A percentile compares a stretch with the other conserved stretches of the same genome.
Evolutionary conservation across 106 monocot species (phyloP).

Genomic region (Alisma plantagoaquatica): DNA sequence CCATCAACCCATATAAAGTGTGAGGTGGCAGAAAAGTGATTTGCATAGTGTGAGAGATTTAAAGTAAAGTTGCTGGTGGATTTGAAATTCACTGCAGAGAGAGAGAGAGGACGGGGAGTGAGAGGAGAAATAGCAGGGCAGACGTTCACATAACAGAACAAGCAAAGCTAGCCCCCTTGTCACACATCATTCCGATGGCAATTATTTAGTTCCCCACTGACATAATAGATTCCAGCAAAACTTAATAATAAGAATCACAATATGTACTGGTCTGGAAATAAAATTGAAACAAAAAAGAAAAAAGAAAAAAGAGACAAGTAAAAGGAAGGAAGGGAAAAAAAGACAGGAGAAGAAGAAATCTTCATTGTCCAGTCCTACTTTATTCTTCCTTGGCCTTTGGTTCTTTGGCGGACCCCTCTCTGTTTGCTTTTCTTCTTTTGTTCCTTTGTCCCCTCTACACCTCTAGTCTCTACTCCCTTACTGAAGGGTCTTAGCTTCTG

Average conservation of each 20-base stretch:
- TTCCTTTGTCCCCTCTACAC: neutral
- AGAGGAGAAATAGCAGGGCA: no score
- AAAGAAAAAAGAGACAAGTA: constrained; percentile 5
- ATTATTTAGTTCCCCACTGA: constrained; percentile 16
- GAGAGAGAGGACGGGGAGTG: no score
- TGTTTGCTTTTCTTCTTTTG: neutral
- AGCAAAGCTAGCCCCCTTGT: no score
- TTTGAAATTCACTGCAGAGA: no score
- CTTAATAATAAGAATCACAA: neutral
- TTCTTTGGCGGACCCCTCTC: neutral
- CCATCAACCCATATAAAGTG: no score
- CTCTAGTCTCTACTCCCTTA: neutral
- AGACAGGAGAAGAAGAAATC: constrained; percentile 23
- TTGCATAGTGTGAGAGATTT: no score
- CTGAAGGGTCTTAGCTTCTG: constrained; percentile 11
- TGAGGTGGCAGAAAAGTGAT: no score
- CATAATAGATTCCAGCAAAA: neutral
- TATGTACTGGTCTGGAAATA: neutral
- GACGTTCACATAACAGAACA: no score
- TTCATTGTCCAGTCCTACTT: constrained; percentile 10
- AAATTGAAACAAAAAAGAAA: neutral
- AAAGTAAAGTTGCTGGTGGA: no score
- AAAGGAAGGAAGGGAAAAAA: constrained; percentile 24
- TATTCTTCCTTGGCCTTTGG: neutral
- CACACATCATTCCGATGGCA: no score